Conservation (phyloP, 1,139 yeast species). For the Dujonia santamariae region DNA sequence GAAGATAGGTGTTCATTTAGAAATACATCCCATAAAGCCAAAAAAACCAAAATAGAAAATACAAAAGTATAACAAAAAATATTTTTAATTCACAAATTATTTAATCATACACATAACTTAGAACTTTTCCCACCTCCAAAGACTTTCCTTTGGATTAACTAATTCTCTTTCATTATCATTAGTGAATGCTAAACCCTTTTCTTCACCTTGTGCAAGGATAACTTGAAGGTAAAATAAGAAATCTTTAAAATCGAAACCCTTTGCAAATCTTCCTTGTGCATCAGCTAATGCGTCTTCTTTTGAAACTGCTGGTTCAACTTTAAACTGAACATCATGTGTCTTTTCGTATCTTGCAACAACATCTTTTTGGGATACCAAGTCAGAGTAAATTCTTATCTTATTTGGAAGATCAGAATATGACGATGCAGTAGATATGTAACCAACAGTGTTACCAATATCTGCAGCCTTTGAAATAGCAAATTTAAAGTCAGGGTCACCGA, state of each 20-base stretch:
- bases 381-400: conserved; percentile 42
- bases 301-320: conserved; percentile 21
- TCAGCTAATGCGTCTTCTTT: conserved; percentile 29
- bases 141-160: conserved; percentile 50
- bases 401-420: conserved; percentile 44
- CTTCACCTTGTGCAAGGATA: conserved; percentile 32
- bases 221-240: conserved; percentile 34
- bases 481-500: conserved; percentile 39
- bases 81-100: neutral
- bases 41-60: too few species aligned
- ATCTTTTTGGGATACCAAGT: conserved; percentile 33
- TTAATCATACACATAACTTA: neutral
- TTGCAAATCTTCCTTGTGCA: conserved; percentile 24
- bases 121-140: conserved; percentile 47
- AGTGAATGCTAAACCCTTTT: conserved; percentile 33
- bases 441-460: conserved; percentile 51
- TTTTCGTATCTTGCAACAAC: conserved; percentile 41
- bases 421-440: conserved; percentile 30
- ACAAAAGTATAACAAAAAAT: too few species aligned
- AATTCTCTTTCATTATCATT: conserved; percentile 45
- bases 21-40: too few species aligned
- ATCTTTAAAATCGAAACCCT: conserved; percentile 25
- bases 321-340: conserved; percentile 33
- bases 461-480: conserved; percentile 23
- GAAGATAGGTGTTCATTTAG: too few species aligned